These are phyloP conservation scores for Microbotryum scabiosae DNA, from an alignment of 1,284 basidiomycete genomes.

Conservation along the genomic window DNA sequence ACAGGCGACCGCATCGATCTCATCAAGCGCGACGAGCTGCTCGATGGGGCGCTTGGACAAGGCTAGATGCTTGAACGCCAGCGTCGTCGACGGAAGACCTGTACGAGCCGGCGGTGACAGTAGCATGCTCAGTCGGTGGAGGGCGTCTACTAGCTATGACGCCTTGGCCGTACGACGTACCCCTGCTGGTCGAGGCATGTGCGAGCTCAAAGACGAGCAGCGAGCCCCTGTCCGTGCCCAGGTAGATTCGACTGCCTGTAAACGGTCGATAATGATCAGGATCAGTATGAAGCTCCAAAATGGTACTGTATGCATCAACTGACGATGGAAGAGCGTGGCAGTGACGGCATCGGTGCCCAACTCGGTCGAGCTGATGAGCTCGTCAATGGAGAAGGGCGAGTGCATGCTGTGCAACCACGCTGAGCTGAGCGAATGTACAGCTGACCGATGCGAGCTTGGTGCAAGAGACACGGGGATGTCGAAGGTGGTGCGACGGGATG, in stretches of 20 bases:
- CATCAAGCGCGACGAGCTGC: slow-evolving; percentile 72
- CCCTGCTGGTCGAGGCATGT: slow-evolving; percentile 6
- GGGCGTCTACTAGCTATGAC: no score
- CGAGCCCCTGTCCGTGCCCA: slow-evolving; percentile 26
- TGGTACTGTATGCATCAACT: background rate
- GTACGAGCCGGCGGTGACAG: background rate
- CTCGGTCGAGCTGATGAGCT: slow-evolving; percentile 11
- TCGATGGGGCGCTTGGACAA: slow-evolving; percentile 67
- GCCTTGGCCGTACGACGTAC: background rate
- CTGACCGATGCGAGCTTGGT: no score
- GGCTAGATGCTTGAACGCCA: slow-evolving; percentile 59
- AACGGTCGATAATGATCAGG: background rate
- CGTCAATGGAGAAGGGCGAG: slow-evolving; percentile 16
- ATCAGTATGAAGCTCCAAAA: no score
- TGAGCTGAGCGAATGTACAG: no score
- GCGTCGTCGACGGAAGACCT: slow-evolving; percentile 40
- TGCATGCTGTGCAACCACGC: slow-evolving; percentile 6
- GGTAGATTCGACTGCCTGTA: slow-evolving; percentile 23
- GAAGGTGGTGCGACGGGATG: no score
- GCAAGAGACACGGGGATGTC: no score
- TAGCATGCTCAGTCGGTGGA: background rate
- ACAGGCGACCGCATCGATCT: slow-evolving; percentile 68
- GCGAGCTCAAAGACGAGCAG: slow-evolving; percentile 26
- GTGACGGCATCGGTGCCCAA: slow-evolving; percentile 21
- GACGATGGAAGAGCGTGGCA: slow-evolving; percentile 20